phyloP scores from a whole-genome alignment of 306 rosid genomes.

The peach (Prunus persica) region DNA sequence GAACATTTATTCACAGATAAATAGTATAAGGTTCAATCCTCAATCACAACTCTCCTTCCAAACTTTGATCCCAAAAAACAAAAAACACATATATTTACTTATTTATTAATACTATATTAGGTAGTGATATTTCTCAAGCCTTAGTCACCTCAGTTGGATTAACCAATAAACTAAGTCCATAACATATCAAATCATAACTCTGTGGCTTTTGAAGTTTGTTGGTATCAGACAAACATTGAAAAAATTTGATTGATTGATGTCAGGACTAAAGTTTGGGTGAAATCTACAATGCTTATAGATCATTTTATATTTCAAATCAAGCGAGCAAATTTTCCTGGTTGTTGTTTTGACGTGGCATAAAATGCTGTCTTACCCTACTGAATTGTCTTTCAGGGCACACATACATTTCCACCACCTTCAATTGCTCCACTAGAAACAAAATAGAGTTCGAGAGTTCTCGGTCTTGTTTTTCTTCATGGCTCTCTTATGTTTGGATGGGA shows the following conservation, averaged over 20 bases:
- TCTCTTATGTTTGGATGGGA: not conserved
- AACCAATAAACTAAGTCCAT: too few relatives aligned
- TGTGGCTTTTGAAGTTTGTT: too few relatives aligned
- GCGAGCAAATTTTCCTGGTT: not conserved
- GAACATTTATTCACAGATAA: too few relatives aligned
- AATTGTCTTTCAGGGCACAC: slow-evolving; percentile 3
- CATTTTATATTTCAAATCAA: slow-evolving; percentile 6
- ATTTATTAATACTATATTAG: too few relatives aligned
- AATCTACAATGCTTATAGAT: not conserved
- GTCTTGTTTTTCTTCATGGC: slow-evolving; percentile 4
- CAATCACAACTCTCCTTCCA: too few relatives aligned
- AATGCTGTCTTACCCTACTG: not conserved
- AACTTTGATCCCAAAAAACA: too few relatives aligned
- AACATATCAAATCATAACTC: too few relatives aligned
- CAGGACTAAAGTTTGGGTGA: not conserved
- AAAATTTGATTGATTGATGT: not conserved
- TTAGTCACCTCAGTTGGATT: too few relatives aligned
- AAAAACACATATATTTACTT: too few relatives aligned
- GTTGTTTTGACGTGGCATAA: slow-evolving; percentile 6
- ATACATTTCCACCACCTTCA: not conserved
- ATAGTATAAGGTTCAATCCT: too few relatives aligned
- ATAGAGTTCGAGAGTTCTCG: slow-evolving; percentile 15
- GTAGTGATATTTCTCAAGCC: too few relatives aligned
- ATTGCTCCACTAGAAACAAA: not conserved
- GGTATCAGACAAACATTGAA: not conserved